These are phyloP conservation scores for Metarhizium brunneum DNA, from an alignment of 2,329 filamentous ascomycete genomes.

Conservation along the genomic window DNA sequence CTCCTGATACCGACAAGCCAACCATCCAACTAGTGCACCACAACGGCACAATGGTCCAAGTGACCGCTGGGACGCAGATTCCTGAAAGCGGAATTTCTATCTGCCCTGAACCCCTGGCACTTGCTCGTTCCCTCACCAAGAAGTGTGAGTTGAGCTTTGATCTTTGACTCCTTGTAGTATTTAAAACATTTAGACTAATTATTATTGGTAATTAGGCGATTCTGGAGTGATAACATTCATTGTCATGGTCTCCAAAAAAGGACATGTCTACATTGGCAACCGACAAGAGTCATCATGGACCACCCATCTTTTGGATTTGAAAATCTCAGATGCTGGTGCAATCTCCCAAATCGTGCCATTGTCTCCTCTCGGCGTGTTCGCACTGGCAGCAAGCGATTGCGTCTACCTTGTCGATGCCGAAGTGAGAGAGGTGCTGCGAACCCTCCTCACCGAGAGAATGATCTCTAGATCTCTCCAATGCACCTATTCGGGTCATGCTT, in stretches of 20 bases:
- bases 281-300: conserved; percentile 35
- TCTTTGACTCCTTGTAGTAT: neutral
- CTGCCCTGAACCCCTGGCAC: conserved; percentile 43
- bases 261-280: conserved; percentile 2
- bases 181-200: neutral
- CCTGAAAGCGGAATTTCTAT: conserved; percentile 32
- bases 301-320: conserved; percentile 32
- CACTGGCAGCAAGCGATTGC: conserved; percentile 46
- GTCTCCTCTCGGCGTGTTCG: conserved; percentile 47
- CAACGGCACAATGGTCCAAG: conserved; percentile 53
- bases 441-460: conserved; percentile 50
- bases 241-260: conserved; percentile 1
- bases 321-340: conserved; percentile 37
- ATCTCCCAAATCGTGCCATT: conserved; percentile 48
- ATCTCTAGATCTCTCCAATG: conserved; percentile 50
- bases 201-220: neutral
- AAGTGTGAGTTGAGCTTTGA: conserved; percentile 27
- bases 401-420: conserved; percentile 49
- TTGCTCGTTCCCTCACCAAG: conserved; percentile 35
- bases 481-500: conserved; percentile 38
- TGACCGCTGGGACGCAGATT: conserved; percentile 33
- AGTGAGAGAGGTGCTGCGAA: conserved; percentile 42
- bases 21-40: conserved; percentile 53
- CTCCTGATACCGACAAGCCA: conserved; percentile 25
- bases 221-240: neutral